A percentile compares a stretch with the other conserved stretches of the same genome.
phyloP scores from a whole-genome alignment of 208 protist genomes.

The Leishmania martiniquensis region DNA sequence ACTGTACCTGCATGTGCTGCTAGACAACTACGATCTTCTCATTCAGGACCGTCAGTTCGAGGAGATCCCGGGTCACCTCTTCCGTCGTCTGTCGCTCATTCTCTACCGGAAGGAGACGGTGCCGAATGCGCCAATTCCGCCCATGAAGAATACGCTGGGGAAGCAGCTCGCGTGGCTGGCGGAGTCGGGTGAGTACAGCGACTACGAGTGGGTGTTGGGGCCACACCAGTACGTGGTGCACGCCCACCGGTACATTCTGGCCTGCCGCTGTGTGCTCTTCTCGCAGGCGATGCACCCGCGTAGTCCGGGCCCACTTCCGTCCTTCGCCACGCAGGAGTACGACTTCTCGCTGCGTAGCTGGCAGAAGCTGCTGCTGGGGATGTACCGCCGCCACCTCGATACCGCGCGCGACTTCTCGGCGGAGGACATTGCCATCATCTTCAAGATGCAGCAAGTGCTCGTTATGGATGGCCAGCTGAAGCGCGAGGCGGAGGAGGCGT shows the following conservation, averaged over 20 bases:
- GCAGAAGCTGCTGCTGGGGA: slow-evolving; percentile 74
- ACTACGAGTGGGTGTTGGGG: slow-evolving; percentile 78
- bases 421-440: slow-evolving; percentile 86
- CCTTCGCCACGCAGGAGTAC: slow-evolving; percentile 65
- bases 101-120: slow-evolving; percentile 69
- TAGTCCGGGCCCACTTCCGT: slow-evolving; percentile 46
- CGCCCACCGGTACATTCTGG: slow-evolving; percentile 84
- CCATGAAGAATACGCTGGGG: slow-evolving; percentile 73
- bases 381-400: slow-evolving; percentile 83
- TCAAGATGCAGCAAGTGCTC: slow-evolving; percentile 79
- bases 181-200: slow-evolving; percentile 87
- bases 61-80: slow-evolving; percentile 90
- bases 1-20: slow-evolving; percentile 80
- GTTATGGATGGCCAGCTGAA: slow-evolving; percentile 89
- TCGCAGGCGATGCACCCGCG: slow-evolving; percentile 68
- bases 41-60: slow-evolving; percentile 90
- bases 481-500: slow-evolving; percentile 81
- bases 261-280: slow-evolving; percentile 82
- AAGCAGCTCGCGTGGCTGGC: slow-evolving; percentile 83
- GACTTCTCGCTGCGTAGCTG: slow-evolving; percentile 87
- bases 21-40: slow-evolving; percentile 86
- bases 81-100: slow-evolving; percentile 88
- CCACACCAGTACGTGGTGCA: slow-evolving; percentile 71
- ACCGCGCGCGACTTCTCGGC: slow-evolving; percentile 69
- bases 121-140: slow-evolving; percentile 62